Conservation (phyloP, 2,329 filamentous ascomycete species). For the Aspergillus tanneri region DNA sequence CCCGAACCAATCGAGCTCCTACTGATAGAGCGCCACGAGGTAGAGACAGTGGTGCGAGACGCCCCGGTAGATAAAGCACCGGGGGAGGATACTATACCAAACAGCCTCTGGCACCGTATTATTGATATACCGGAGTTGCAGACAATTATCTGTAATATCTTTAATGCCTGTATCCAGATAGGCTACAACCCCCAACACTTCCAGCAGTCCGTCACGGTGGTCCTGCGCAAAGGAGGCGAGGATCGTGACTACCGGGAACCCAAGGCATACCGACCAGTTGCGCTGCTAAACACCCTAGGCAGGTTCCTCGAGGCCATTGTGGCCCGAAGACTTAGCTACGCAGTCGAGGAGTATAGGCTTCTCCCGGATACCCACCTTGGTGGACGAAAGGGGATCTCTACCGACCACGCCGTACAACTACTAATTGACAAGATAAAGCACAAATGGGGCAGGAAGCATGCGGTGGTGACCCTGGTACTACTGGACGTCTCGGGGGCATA, state of each 20-base stretch:
- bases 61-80: slow-evolving; percentile 1
- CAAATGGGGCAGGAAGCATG: too few species aligned
- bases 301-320: slow-evolving; percentile 21
- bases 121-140: background rate
- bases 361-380: slow-evolving; percentile 1
- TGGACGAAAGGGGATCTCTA: too few species aligned
- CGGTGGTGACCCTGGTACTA: too few species aligned
- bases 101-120: slow-evolving; percentile 7
- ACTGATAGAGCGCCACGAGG: background rate
- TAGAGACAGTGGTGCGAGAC: background rate
- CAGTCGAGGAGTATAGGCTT: slow-evolving; percentile 11
- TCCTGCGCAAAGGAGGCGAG: slow-evolving; percentile 23
- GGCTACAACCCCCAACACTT: slow-evolving; percentile 10
- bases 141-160: too few species aligned
- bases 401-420: too few species aligned
- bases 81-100: slow-evolving; percentile 7
- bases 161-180: slow-evolving; percentile 5
- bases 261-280: slow-evolving; percentile 19
- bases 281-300: slow-evolving; percentile 18
- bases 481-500: too few species aligned
- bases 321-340: slow-evolving; percentile 13
- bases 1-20: slow-evolving; percentile 5
- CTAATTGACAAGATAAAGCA: too few species aligned
- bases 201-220: slow-evolving; percentile 7
- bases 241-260: slow-evolving; percentile 16